Evolutionary conservation across 139 green algal species (phyloP), one percentile per base, ranked within the genome.

Genomic region (Coccomyxa sp.): DNA sequence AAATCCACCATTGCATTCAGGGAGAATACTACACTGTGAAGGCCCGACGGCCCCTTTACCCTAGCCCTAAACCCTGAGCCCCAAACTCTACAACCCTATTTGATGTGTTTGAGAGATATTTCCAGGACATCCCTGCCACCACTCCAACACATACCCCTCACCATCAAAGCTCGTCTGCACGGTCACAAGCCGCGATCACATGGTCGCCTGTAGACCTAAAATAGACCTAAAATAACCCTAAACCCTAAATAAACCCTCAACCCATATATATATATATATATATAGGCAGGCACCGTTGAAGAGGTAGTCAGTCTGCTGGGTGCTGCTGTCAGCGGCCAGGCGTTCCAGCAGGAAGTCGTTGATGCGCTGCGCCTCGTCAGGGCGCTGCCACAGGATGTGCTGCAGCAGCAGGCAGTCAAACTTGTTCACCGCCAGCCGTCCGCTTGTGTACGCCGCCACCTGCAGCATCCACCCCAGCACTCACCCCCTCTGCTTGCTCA

Each of bases 331-430:
- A 32, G 88, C 86, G 32, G 87, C 88, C 30, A 98, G 86, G 59
- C 93, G 88, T 18, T 79, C 80, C 63, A 98, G 83, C 79, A 98
- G 79, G 88, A 89, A 98, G 77, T 97, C 94, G 25, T 87, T 81
- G 30, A 98, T 94, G 79, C 89, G 89, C 28, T 93, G 87, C 12
- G 85, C 83, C 82, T 97, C 89, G 31, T 96, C 92, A 7, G 94
- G 93, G 67, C 85, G 85, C 87, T 95, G 88, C 94, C 95, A 97
- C 84, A 98, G 87, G 57, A 97, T 86, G 88, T 98, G 93, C 87
- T 96, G 90, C 84, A 98, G 90, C 88, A 98, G 91, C 82, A 98
- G 90, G 66, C 87, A 93, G 88, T 98, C 95, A 71, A 93, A 92
- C 84, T 93, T 84, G 10, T 82, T 92, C 17, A 98, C 92, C 10